Base-by-base conservation (phyloP, 257 asterid genomes). In the Jaltomata sinuosa region DNA sequence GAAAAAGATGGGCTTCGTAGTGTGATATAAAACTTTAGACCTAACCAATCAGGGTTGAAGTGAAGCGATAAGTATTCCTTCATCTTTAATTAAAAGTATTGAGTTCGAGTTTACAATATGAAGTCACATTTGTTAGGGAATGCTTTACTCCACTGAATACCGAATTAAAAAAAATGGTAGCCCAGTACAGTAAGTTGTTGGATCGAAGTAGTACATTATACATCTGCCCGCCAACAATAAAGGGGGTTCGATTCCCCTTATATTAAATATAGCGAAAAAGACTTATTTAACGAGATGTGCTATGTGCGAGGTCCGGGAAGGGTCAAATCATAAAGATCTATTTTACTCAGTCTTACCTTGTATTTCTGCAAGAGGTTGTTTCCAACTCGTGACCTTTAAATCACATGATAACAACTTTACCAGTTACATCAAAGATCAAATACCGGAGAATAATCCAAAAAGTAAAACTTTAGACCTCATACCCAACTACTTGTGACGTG, bases 401-500 rank as follows among this genome's bases (percentile, higher is more conserved):
- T 64, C 3, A 31, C 12, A 34, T 15, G 6, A 64, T 1, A 64
- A 6, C 0, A 64, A 31, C 3, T 31, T 64, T 64, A 64, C 0
- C 6, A 31, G 0, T 6, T 16, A 2, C 22, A 12, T 14, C 19
- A 64, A 1, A 0, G 0, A 1, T 2, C 0, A 8, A 16, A 15
- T 16, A 16, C 19, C 5, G 6, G 0, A 31, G 5, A 64, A 31
- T 31, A 7, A 29, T 14, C n/a, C 71, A 29, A 31, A 64, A 6
- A 67, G 32, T 32, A 16, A 16, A 59, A 82, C 76, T 81, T 81
- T 81, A 45, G 76, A 81, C 40, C 22, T 81, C 38, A 57, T 45
- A 78, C 76, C 82, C 82, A 83, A 83, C 87, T 83, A 38, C 34
- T 47, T 55, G 83, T 89, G 88, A 84, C 57, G 91, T 87, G 82